A percentile compares a stretch with the other conserved stretches of the same genome.
Conservation (phyloP, 2,329 filamentous ascomycete genomes). For the Dothideomycetes sp. region DNA sequence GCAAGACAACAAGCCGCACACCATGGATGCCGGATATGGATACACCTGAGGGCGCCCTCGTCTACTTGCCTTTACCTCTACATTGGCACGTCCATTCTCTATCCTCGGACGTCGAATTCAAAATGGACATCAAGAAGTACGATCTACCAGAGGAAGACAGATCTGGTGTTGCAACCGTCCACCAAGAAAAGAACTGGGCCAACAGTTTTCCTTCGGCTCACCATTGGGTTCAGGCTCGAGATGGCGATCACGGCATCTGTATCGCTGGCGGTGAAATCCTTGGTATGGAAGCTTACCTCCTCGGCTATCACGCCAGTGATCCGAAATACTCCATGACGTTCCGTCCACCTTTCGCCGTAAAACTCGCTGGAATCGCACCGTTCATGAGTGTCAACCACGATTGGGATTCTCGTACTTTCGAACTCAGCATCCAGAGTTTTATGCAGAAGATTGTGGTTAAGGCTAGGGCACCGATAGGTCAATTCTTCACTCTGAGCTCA, state of each 20-base stretch:
- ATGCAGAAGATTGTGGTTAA: slow-evolving; percentile 33
- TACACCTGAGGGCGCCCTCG: slow-evolving; percentile 40
- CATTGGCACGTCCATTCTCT: slow-evolving; percentile 45
- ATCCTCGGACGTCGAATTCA: slow-evolving; percentile 32
- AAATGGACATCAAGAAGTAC: slow-evolving; percentile 29
- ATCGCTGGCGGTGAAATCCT: slow-evolving; percentile 33
- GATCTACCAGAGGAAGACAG: slow-evolving; percentile 20
- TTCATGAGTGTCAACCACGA: slow-evolving; percentile 35
- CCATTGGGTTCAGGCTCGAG: slow-evolving; percentile 32
- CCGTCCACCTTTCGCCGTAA: slow-evolving; percentile 36
- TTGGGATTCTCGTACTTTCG: slow-evolving; percentile 33
- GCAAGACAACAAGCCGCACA: slow-evolving; percentile 30
- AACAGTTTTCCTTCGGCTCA: slow-evolving; percentile 37
- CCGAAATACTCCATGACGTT: slow-evolving; percentile 32
- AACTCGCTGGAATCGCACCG: slow-evolving; percentile 29
- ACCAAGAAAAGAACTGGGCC: slow-evolving; percentile 46
- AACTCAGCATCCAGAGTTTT: slow-evolving; percentile 31
- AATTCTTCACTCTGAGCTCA: slow-evolving; percentile 37
- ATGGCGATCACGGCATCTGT: slow-evolving; percentile 21
- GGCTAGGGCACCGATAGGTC: slow-evolving; percentile 32
- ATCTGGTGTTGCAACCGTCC: slow-evolving; percentile 31
- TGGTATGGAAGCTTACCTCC: slow-evolving; percentile 36
- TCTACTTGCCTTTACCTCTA: slow-evolving; percentile 38
- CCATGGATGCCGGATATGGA: slow-evolving; percentile 30
- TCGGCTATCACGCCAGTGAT: slow-evolving; percentile 35